Evolutionary conservation across 192 early-diverging fungal species (phyloP), one percentile per base, ranked within the genome.

Genomic region (Linderina pennispora): DNA sequence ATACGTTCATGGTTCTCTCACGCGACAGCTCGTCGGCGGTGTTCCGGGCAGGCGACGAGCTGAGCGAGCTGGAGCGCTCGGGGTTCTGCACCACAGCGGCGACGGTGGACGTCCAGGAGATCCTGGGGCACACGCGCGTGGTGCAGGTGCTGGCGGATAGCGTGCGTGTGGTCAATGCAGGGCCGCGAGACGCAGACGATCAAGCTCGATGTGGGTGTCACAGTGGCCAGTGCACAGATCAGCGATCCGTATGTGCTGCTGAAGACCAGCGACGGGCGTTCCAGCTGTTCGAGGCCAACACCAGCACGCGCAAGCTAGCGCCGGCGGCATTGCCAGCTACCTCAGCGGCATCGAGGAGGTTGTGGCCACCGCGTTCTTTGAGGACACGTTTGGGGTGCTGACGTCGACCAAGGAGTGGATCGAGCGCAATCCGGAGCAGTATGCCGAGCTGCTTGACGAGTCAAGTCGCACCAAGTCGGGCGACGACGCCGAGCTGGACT

Each of bases 141-240:
- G 77, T 99, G 5, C 96, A 99, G 55, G 86, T 94, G 8, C 74
- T 88, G 48, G 62, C 77, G n/a, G 53, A 64, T 14, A 91, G 92
- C 0, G 61, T 97, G 11, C 53, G 82, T 8, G 28, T 92, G 5
- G 45, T 96, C 2, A 81, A 90, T 44, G 72, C 78, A 23, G 0
- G 69, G 53, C 18, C 52, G 57, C 22, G 62, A 55, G 21, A 60
- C 50, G 18, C 67, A 70, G 40, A 25, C 55, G 8, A 24, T 62
- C 8, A 40, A 25, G 20, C 28, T 61, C 26, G 48, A 41, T 17
- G 14, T 43, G 2, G 48, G 65, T 14, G 56, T 62, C 3, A 67
- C 67, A 39, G 80, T 91, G 33, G 77, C 88, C 3, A 76, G 79
- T 8, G 84, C 87, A 16, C 78, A 79, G 43, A 83, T 98, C 24